Evolutionary conservation across 805 yeast genomes (phyloP), one percentile per base, ranked within the genome.

Genomic region (Candida multigemmis): DNA sequence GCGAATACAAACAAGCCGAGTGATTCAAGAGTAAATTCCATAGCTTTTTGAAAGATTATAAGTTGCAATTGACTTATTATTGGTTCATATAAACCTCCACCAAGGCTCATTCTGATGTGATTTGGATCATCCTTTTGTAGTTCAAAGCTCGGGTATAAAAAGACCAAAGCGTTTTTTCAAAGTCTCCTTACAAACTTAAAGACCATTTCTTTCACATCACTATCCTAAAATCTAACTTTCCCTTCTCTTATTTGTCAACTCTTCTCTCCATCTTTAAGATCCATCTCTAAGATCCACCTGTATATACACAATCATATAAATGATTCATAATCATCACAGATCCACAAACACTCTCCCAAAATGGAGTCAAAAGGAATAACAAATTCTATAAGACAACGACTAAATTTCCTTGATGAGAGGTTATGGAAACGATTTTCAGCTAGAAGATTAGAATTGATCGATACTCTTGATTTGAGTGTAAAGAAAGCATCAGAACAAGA

Each of bases 401-500:
- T 91, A 24, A 70, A 77, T 28, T 91, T 91, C 54, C 63, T 63
- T 7, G 96, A 91, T 48, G 94, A 84, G 34, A 62, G 73, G 22
- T 65, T 69, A 30, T 91, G 98, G 98, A 84, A 83, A 48, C 69
- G 74, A 40, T 89, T 91, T 49, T 79, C 91, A n/a, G 84, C 93
- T 2, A 65, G 97, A 31, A 61, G 98, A 33, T 61, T 91, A 14
- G 95, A 86, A 53, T 64, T 91, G 29, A 91, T 91, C 22, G 96
- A 87, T 46, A 71, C 80, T 13, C 65, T 78, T 35, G 62, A 71
- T 25, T 55, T 75, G 31, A 68, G 75, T 35, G 56, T 71, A 12
- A 71, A 73, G 37, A 87, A 86, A 59, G 97, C 97, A 6, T 73
- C 85, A 31, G 97, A 91, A 48, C 98, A 89, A 50, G 96, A 89